phyloP scores from a whole-genome alignment of 2,329 filamentous ascomycete species.

The Aspergillus melleus region DNA sequence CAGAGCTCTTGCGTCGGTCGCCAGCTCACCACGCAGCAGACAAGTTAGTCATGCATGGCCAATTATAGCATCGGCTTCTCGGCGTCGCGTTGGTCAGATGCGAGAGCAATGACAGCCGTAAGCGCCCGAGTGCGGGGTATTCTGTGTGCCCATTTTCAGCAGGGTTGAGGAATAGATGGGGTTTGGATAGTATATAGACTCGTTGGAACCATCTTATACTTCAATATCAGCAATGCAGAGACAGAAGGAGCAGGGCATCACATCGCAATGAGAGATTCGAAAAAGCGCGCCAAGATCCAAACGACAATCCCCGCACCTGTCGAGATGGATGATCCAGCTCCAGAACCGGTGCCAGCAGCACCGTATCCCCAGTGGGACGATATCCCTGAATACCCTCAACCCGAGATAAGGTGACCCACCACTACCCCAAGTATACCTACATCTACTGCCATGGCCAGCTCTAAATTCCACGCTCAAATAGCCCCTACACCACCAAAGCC shows the following conservation, averaged over 20 bases:
- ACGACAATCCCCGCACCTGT: background rate
- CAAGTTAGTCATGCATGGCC: background rate
- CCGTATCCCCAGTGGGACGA: background rate
- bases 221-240: too few species aligned
- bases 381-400: background rate
- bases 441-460: too few species aligned
- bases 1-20: background rate
- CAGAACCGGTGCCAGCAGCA: background rate
- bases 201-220: too few species aligned
- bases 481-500: conserved; percentile 3
- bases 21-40: background rate
- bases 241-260: too few species aligned
- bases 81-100: too few species aligned
- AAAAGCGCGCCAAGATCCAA: background rate
- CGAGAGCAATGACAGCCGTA: background rate
- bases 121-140: background rate
- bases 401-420: background rate
- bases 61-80: background rate
- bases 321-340: background rate
- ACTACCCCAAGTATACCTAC: too few species aligned
- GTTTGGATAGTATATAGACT: too few species aligned
- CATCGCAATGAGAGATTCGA: too few species aligned
- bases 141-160: too few species aligned
- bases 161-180: too few species aligned
- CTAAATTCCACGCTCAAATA: background rate